Evolutionary conservation across 345 rosid species (phyloP), one percentile per base, ranked within the genome.

Genomic region (Atalantia buxifolia): DNA sequence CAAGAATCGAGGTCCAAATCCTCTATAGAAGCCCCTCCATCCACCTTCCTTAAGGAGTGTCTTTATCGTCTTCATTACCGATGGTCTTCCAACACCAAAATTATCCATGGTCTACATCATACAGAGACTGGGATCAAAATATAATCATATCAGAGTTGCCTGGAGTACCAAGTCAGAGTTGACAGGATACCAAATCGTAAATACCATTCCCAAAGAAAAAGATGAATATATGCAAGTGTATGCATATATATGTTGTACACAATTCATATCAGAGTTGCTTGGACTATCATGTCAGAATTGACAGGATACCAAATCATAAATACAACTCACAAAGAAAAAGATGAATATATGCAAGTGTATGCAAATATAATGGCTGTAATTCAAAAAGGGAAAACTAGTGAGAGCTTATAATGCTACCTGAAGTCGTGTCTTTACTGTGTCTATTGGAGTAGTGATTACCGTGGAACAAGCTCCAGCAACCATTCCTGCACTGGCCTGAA

Each of bases 11-110:
- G 95, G 93, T 22, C 84, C 89, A 14, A 88, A 86, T 22, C 95
- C 95, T 82, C 93, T 83, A 50, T 91, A 86, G 75, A 88, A 89
- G 12, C 95, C 95, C 88, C 87, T 19, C 88, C 90, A 86, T 6
- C 92, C 90, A 13, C 88, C 88, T 82, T 87, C 92, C 80, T 82
- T 68, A 22, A 91, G 61, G 16, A 91, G 87, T 50, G 84, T 66
- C 79, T 87, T 88, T 2, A 86, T 66, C 4, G 92, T 88, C 81
- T 86, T 88, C 22, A 89, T 66, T 33, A 85, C 90, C 0, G 92
- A 89, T 40, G 95, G 95, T 69, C 95, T 91, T 73, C 88, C 92
- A 71, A 18, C 83, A 71, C 88, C 89, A 61, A 78, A 87, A 73
- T 89, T 79, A 81, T 89, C 95, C 89, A 87, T 83, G 22, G 89